Evolutionary conservation across 2,329 filamentous ascomycete species (phyloP), one percentile per base, ranked within the genome.

Genomic region (Fusarium domesticum): DNA sequence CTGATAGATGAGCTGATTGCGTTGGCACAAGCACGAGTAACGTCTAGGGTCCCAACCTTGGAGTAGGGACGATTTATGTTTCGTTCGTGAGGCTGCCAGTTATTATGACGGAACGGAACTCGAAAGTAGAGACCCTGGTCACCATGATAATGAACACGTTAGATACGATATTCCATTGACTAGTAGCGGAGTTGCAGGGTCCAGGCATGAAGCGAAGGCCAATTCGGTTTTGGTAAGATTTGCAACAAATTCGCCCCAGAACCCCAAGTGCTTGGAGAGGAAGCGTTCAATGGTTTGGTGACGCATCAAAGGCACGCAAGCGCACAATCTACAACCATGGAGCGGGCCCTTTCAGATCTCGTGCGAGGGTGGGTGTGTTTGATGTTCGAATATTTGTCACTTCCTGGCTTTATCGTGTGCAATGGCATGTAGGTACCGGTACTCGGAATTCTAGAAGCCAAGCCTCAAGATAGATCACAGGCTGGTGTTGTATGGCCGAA

Each of bases 21-120:
- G 52, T 47, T 59, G 50, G 44, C 49, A 54, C 54, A 37, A 44
- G 45, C 41, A 48, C 41, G 43, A 31, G 48, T 38, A 37, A 40
- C 39, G 37, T 16, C 37, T 39, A 33, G 43, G 43, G 45, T 43
- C 33, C 53, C 50, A 55, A 43, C 54, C 50, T 54, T 42, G 58
- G 58, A 60, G 57, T 47, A 49, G 46, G 42, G 50, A 49, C 48
- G 53, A 58, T 58, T 60, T 60, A 60, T 60, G 56, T 60, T n/a
- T 60, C 49, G 56, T 57, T 54, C 54, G 58, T 58, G 58, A 61
- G 58, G 51, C 54, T 57, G 48, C 54, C 58, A 58, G 53, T 47
- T n/a, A n/a, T n/a, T n/a, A 43, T 50, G 43, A 49, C 53, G 47
- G 53, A 52, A 56, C 48, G 58, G 56, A 59, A 56, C 54, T 57